Conservation (phyloP, 225 moss, liverwort and hornwort species). For the Antitrichia curtipendula region DNA sequence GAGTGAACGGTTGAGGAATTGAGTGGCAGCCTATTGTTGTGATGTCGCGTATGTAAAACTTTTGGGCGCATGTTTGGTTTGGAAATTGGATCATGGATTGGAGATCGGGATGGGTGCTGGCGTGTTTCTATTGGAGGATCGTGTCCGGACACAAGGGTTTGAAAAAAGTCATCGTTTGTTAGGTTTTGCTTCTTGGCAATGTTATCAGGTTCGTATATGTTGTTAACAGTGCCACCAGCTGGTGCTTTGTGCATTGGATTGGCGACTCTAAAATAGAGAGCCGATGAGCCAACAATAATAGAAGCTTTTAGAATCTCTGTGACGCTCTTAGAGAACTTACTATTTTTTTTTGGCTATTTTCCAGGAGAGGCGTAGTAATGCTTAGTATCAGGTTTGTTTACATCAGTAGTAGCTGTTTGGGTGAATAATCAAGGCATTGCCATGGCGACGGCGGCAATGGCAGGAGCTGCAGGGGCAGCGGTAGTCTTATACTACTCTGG, state of each 20-base stretch:
- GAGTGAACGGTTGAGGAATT: not conserved
- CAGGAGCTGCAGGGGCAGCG: conserved; percentile 80
- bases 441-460: conserved; percentile 90
- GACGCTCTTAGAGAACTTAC: not conserved
- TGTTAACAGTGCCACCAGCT: not conserved
- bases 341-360: not conserved
- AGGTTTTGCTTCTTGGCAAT: not conserved
- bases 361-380: conserved; percentile 4
- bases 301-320: not conserved
- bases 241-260: not conserved
- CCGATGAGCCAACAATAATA: not conserved
- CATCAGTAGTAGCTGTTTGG: not conserved
- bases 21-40: not conserved
- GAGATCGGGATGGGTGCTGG: not conserved
- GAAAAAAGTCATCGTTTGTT: not conserved
- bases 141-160: not conserved
- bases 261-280: not conserved
- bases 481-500: conserved; percentile 85
- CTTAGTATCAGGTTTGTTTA: not conserved
- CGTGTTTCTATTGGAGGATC: not conserved
- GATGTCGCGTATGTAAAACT: not conserved
- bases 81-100: not conserved
- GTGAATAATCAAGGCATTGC: conserved; percentile 20
- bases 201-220: not conserved
- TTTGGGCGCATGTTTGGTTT: not conserved